Conservation (phyloP, 208 protist species). For the Wallacemonas sp. region DNA sequence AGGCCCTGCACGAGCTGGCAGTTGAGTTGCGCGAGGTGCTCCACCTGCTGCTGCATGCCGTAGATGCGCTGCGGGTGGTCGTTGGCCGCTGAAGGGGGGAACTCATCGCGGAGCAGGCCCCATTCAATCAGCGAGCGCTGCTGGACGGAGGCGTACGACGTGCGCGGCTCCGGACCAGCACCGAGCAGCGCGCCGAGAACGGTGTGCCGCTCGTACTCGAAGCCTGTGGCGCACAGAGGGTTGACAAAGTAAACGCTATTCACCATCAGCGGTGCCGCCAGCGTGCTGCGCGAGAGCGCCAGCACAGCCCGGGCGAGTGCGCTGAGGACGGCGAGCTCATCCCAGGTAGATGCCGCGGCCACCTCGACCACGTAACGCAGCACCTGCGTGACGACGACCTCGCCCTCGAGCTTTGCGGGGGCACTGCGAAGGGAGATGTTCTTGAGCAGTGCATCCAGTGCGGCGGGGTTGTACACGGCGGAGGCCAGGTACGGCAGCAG, state of each 20-base stretch:
- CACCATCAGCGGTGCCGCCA: conserved; percentile 44
- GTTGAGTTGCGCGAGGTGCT: conserved; percentile 49
- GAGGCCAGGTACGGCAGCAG: conserved; percentile 85
- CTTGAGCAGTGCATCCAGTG: conserved; percentile 65
- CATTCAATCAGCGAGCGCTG: conserved; percentile 11
- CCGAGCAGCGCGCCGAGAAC: conserved; percentile 79
- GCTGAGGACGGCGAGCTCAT: conserved; percentile 40
- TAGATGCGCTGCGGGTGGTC: conserved; percentile 49
- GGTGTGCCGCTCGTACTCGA: conserved; percentile 67
- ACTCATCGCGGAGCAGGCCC: conserved; percentile 24
- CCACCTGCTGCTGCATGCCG: conserved; percentile 51
- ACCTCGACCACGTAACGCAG: conserved; percentile 70
- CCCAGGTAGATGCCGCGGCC: conserved; percentile 43
- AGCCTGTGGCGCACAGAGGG: conserved; percentile 43
- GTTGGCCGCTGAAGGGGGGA: conserved; percentile 42
- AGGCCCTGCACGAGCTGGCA: conserved; percentile 57
- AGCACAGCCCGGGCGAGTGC: conserved; percentile 51
- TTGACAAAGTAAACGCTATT: conserved; percentile 60
- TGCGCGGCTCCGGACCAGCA: conserved; percentile 43
- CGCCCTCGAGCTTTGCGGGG: conserved; percentile 35
- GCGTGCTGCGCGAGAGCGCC: conserved; percentile 45
- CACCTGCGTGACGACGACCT: conserved; percentile 63
- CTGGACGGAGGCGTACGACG: conserved; percentile 1
- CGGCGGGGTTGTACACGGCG: conserved; percentile 44
- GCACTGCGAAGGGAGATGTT: conserved; percentile 45